Evolutionary conservation across 441 rosid genomes (phyloP).

Genomic region (Pelargonium cotyledonis): DNA sequence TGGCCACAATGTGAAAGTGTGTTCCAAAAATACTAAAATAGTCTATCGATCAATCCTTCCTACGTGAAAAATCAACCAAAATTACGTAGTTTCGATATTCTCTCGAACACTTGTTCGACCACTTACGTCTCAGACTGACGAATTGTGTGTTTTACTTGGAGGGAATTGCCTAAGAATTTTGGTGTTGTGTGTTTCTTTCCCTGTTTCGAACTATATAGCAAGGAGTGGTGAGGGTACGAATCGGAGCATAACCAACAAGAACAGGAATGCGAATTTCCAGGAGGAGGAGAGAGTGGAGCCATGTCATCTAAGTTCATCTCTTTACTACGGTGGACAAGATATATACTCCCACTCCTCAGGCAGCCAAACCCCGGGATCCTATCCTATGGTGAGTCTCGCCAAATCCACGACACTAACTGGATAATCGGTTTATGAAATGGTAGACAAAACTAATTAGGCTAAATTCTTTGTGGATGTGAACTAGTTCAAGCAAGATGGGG

Average conservation of each 20-base stretch:
- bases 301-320: slow-evolving; percentile 74
- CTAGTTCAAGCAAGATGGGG: slow-evolving; percentile 54
- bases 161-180: slow-evolving; percentile 9
- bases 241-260: slow-evolving; percentile 27
- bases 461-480: slow-evolving; percentile 19
- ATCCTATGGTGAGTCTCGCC: slow-evolving; percentile 43
- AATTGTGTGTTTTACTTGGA: background rate
- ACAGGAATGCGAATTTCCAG: slow-evolving; percentile 25
- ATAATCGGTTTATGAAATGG: background rate
- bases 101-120: no score
- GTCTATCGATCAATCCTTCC: no score
- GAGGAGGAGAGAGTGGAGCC: slow-evolving; percentile 48
- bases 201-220: slow-evolving; percentile 22
- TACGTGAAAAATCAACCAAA: no score
- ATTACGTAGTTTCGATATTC: no score
- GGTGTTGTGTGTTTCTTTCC: background rate
- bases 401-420: no score
- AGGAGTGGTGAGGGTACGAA: slow-evolving; percentile 26
- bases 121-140: background rate
- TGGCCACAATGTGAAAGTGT: no score
- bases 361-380: slow-evolving; percentile 30
- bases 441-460: slow-evolving; percentile 8
- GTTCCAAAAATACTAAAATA: no score
- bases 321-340: slow-evolving; percentile 85
- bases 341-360: slow-evolving; percentile 41